Conservation (phyloP, 768 basidiomycete genomes). For the Zangia roseola region DNA sequence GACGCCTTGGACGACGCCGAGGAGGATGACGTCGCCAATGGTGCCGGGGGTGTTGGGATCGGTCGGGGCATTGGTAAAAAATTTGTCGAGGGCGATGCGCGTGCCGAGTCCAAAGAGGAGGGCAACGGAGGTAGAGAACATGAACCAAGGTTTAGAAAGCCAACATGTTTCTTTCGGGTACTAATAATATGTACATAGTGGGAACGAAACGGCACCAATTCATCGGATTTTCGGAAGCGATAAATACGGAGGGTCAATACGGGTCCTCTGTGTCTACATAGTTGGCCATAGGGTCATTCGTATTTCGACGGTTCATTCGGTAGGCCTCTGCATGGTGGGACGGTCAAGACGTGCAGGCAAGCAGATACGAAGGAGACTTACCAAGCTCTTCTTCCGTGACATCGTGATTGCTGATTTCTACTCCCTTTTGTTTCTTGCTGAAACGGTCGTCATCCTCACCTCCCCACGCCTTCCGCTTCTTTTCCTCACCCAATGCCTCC, state of each 20-base stretch:
- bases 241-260: constrained; percentile 9
- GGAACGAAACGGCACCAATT: constrained; percentile 11
- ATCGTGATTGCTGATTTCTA: constrained; percentile 60
- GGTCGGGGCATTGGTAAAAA: constrained; percentile 41
- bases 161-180: constrained; percentile 19
- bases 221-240: background rate
- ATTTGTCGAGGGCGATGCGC: constrained; percentile 63
- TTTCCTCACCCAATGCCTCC: constrained; percentile 73
- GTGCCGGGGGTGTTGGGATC: constrained; percentile 33
- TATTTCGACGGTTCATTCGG: constrained; percentile 65
- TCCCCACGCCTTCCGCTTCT: constrained; percentile 67
- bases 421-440: constrained; percentile 59
- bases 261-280: constrained; percentile 63
- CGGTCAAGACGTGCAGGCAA: constrained; percentile 8
- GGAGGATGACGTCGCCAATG: constrained; percentile 60
- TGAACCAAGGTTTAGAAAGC: constrained; percentile 28
- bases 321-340: constrained; percentile 72
- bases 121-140: constrained; percentile 60
- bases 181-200: constrained; percentile 5
- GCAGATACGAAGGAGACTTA: constrained; percentile 34
- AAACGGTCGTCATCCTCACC: constrained; percentile 52
- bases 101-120: constrained; percentile 74
- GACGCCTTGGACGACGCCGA: constrained; percentile 75
- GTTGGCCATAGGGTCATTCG: constrained; percentile 92
- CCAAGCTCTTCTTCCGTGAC: constrained; percentile 89